Base-by-base conservation (phyloP, 2,329 filamentous ascomycete species). In the Epichloe scottii region DNA sequence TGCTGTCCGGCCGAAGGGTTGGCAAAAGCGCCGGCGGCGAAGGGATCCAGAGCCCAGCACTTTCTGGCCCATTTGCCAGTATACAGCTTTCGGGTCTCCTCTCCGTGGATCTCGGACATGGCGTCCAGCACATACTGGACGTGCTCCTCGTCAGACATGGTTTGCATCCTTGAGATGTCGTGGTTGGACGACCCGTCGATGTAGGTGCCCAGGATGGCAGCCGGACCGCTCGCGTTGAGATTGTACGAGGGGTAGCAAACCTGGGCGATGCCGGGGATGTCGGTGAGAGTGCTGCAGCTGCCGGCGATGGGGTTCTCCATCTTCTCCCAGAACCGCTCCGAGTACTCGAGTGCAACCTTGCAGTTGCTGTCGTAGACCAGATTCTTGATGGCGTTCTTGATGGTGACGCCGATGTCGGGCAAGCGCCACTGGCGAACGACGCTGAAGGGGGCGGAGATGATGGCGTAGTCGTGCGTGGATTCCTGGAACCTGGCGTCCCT, bases 191-290 rank as follows among this genome's bases (percentile, higher is more conserved):
- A 47, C 19, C 71, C 75, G 1, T 69, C 72, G 34, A 69, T 59
- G 66, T 86, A 86, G 21, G 73, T 77, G 1, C 71, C 82, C 1
- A 86, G 71, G 42, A 86, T 72, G 0, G 79, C 74, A 6, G 81
- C 82, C 0, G 79, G 80, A 0, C 79, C 76, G 0, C 76, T 78
- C 40, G 73, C 73, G 67, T 85, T 86, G 62, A 86, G 69, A 55
- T 79, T 71, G 68, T 85, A 85, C 5, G 76, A 75, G 0, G 83
- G 83, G 63, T 85, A 87, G 71, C 81, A 85, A 54, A 84, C 71
- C 44, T 65, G 72, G 23, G 79, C 78, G 50, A 85, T 73, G 26
- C 78, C 77, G 0, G 79, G 72, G 50, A 84, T 82, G 55, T 84
- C 76, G 1, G 72, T 75, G 0, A 57, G 55, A 3, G 72, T 72